Conservation (phyloP, 2,329 filamentous ascomycete species). For the Elsinoe arachidis region DNA sequence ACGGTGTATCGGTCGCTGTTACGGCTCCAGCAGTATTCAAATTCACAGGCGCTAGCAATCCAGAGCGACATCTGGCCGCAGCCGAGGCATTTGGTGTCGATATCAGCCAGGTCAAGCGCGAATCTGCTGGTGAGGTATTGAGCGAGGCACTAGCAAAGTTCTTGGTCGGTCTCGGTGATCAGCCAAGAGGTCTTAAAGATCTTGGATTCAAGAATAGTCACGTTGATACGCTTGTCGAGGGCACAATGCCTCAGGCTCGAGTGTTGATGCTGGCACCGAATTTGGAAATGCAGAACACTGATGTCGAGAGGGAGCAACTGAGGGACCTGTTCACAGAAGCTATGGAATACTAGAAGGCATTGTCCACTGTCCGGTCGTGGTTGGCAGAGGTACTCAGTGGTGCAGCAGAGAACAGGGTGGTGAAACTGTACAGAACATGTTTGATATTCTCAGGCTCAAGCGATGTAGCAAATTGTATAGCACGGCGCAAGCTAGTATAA, state of each 20-base stretch:
- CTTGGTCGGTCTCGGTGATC: slow-evolving; percentile 73
- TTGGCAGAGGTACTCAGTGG: neutral
- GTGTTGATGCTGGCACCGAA: slow-evolving; percentile 88
- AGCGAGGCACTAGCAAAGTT: slow-evolving; percentile 76
- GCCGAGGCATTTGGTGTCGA: slow-evolving; percentile 90
- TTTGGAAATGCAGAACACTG: slow-evolving; percentile 43
- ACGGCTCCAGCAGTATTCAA: slow-evolving; percentile 88
- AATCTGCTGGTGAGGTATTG: slow-evolving; percentile 82
- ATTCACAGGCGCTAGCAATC: slow-evolving; percentile 86
- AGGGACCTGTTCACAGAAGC: slow-evolving; percentile 40
- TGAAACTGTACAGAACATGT: neutral
- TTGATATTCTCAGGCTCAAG: neutral
- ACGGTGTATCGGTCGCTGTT: slow-evolving; percentile 91
- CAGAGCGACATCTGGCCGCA: slow-evolving; percentile 79
- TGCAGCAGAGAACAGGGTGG: neutral
- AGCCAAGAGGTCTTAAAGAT: slow-evolving; percentile 75
- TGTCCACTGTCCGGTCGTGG: neutral
- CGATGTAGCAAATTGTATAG: neutral
- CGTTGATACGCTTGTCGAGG: slow-evolving; percentile 79
- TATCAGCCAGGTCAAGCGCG: slow-evolving; percentile 74
- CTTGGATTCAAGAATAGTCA: slow-evolving; percentile 71
- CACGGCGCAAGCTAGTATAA: neutral
- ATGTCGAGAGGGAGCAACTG: slow-evolving; percentile 42
- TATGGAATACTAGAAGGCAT: slow-evolving; percentile 30
- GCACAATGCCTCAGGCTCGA: slow-evolving; percentile 82